Evolutionary conservation across 23 red algal species (phyloP).

Genomic region (Chondrus crispus): DNA sequence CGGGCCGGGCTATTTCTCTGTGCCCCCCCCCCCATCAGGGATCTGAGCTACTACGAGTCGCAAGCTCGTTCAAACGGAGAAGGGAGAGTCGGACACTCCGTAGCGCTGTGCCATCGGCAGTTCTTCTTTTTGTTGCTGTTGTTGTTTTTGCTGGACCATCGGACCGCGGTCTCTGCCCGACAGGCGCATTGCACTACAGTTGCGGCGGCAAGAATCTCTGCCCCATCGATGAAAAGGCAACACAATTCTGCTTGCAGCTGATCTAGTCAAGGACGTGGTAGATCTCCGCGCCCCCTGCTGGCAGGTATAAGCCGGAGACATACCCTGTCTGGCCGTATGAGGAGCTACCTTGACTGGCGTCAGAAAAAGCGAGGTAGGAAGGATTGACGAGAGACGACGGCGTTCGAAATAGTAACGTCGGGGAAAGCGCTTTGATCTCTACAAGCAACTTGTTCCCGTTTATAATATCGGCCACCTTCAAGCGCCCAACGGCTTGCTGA

Average conservation of each 20-base stretch:
- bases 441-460: slow-evolving; percentile 1
- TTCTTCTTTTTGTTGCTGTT: too few relatives aligned
- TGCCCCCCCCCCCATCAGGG: too few relatives aligned
- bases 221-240: background rate
- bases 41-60: too few relatives aligned
- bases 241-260: background rate
- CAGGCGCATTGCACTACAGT: too few relatives aligned
- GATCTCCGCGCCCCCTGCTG: background rate
- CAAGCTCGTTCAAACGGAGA: too few relatives aligned
- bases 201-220: background rate
- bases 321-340: slow-evolving; percentile 40
- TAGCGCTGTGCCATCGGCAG: too few relatives aligned
- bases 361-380: slow-evolving; percentile 28
- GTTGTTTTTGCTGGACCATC: too few relatives aligned
- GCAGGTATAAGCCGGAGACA: slow-evolving; percentile 4
- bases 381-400: background rate
- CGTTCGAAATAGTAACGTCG: background rate
- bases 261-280: background rate
- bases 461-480: background rate
- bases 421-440: background rate
- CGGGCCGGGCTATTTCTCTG: too few relatives aligned
- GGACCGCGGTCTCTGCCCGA: too few relatives aligned
- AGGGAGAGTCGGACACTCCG: too few relatives aligned
- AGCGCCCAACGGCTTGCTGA: background rate
- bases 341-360: slow-evolving; percentile 24